These are phyloP conservation scores for Bolboschoenoplectus hybrid DNA, from an alignment of 202 grass and related monocot species.

Conservation along the genomic window DNA sequence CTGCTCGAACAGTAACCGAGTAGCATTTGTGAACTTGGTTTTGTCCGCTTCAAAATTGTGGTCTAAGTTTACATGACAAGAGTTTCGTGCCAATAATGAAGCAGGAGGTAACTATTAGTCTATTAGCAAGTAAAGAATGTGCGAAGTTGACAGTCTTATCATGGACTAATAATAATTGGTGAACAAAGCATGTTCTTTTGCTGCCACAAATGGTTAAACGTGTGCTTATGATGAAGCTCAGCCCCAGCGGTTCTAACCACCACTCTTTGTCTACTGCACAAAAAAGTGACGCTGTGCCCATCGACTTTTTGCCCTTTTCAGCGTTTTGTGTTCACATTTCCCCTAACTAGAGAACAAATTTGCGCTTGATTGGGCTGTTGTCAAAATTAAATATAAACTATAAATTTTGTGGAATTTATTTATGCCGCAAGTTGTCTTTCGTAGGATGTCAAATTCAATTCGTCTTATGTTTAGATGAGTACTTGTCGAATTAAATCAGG, in stretches of 20 bases:
- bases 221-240: conserved; percentile 7
- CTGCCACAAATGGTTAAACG: conserved; percentile 28
- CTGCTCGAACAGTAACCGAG: background rate
- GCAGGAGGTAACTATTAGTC: conserved; percentile 4
- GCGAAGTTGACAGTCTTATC: background rate
- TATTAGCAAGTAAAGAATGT: conserved; percentile 13
- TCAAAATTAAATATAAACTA: conserved; percentile 7
- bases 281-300: background rate
- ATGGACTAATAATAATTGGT: conserved; percentile 20
- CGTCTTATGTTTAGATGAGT: no score
- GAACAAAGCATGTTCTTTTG: conserved; percentile 33
- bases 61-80: background rate
- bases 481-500: no score
- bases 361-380: background rate
- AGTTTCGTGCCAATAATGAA: background rate
- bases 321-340: conserved; percentile 22
- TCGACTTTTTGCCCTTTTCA: background rate
- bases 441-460: background rate
- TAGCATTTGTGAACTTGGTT: background rate
- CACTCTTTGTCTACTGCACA: conserved; percentile 22
- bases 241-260: conserved; percentile 24
- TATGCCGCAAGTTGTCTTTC: background rate
- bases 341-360: background rate
- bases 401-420: background rate
- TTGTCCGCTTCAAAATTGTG: background rate